Conservation (phyloP, 169 alveolate species). For the Amoebophrya sp. region DNA sequence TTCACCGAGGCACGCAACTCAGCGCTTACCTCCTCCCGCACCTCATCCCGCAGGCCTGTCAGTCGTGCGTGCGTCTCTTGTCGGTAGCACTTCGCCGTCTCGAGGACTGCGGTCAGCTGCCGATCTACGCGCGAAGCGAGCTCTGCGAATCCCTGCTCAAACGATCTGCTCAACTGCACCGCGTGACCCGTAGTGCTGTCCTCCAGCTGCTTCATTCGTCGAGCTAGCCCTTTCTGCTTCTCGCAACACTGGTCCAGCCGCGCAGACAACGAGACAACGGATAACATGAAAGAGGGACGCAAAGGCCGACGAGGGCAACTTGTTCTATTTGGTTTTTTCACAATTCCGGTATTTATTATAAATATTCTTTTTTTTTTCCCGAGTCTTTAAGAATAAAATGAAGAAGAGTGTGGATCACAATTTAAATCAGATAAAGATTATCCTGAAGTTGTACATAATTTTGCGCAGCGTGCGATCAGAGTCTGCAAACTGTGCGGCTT, state of each 20-base stretch:
- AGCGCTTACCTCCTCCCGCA: too few relatives aligned
- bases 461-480: too few relatives aligned
- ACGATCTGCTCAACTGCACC: background rate
- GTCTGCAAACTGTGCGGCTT: background rate
- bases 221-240: background rate
- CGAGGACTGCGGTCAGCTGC: background rate
- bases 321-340: too few relatives aligned
- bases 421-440: too few relatives aligned
- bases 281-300: too few relatives aligned
- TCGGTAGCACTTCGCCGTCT: background rate
- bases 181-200: background rate
- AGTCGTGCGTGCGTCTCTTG: background rate
- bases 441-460: too few relatives aligned
- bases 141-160: background rate
- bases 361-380: too few relatives aligned
- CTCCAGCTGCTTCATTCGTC: background rate
- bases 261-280: background rate
- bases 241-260: background rate
- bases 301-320: too few relatives aligned
- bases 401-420: too few relatives aligned
- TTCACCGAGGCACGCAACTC: too few relatives aligned
- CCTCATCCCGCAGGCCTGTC: background rate
- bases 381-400: too few relatives aligned
- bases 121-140: background rate
- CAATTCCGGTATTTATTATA: too few relatives aligned